Base-by-base conservation (phyloP, 1,284 basidiomycete species). In the Cerrena zonata region DNA sequence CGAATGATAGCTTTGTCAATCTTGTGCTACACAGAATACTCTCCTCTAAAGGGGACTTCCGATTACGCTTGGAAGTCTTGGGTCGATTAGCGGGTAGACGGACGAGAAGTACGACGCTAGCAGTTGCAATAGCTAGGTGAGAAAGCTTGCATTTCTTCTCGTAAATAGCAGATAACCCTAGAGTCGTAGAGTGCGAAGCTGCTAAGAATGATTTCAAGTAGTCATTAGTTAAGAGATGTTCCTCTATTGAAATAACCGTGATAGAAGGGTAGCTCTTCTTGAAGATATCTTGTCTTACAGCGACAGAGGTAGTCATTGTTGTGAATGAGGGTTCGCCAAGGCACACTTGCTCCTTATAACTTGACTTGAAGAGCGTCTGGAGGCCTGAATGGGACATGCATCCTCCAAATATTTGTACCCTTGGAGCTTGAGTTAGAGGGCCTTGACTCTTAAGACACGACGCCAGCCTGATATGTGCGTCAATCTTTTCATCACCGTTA, bases 91-190 rank as follows among this genome's bases (percentile, higher is more conserved):
- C 52, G n/a, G 47, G 15, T 22, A 57, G 45, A 4, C 56, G 62
- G 25, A 72, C 56, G 7, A 73, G 47, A 0, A 78, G 58, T 1
- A 65, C 64, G 2, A 49, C 58, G 0, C 65, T 60, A 2, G 55
- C 47, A 0, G 72, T 67, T 2, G 75, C 59, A 26, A 79, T 63
- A 0, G 72, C 72, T 2, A 78, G 53, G 1, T 59, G 57, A 1
- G 59, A 59, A 3, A 76, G 55, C 11, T 60, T 54, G 27, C 67
- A 68, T 12, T 64, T 58, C 2, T 62, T 13, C 3, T 64, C 67
- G 51, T 72, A 76, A 0, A 60, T 59, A 2, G 75, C 70, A 11
- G 75, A 65, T 3, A 78, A 41, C 2, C 75, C 77, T 23, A 73
- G 24, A 21, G 53, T 34, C 7, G 7, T 15, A 7, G 15, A 34